Conservation (phyloP, 441 rosid genomes). For the Pelargonium cotyledonis region DNA sequence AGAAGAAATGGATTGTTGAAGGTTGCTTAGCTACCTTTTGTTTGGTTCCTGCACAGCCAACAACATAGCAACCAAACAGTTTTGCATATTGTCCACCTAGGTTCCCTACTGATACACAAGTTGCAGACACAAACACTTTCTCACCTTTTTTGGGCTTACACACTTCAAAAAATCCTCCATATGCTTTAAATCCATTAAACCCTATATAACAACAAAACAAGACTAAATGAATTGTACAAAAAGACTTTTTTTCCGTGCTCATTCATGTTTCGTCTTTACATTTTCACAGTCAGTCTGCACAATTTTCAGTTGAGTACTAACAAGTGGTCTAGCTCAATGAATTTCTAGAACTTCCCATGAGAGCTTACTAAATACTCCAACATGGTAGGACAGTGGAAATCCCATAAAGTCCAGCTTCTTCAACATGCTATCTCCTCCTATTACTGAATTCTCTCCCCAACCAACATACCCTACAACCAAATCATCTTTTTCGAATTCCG, state of each 20-base stretch:
- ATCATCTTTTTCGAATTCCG: slow-evolving; percentile 40
- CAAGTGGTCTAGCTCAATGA: too few species aligned
- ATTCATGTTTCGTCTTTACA: too few species aligned
- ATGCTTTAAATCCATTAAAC: slow-evolving; percentile 55
- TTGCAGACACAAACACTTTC: slow-evolving; percentile 47
- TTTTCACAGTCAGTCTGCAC: too few species aligned
- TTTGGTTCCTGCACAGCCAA: slow-evolving; percentile 50
- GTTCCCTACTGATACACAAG: slow-evolving; percentile 48
- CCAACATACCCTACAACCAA: slow-evolving; percentile 38
- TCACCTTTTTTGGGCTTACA: slow-evolving; percentile 51
- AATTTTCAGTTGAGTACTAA: too few species aligned
- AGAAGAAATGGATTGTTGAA: background rate
- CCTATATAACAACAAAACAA: slow-evolving; percentile 24
- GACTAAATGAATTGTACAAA: background rate
- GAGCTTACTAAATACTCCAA: slow-evolving; percentile 40
- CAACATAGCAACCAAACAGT: slow-evolving; percentile 44
- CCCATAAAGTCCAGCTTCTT: slow-evolving; percentile 51
- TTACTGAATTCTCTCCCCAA: slow-evolving; percentile 47
- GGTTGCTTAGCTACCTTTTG: slow-evolving; percentile 29
- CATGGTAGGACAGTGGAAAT: slow-evolving; percentile 47
- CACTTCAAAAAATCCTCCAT: slow-evolving; percentile 39
- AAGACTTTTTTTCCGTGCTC: too few species aligned
- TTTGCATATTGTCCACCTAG: slow-evolving; percentile 58
- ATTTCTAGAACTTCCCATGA: too few species aligned
- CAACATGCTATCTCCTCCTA: slow-evolving; percentile 31